Evolutionary conservation across 2,329 filamentous ascomycete species (phyloP), one percentile per base, ranked within the genome.

Genomic region (Colletotrichum sp.): DNA sequence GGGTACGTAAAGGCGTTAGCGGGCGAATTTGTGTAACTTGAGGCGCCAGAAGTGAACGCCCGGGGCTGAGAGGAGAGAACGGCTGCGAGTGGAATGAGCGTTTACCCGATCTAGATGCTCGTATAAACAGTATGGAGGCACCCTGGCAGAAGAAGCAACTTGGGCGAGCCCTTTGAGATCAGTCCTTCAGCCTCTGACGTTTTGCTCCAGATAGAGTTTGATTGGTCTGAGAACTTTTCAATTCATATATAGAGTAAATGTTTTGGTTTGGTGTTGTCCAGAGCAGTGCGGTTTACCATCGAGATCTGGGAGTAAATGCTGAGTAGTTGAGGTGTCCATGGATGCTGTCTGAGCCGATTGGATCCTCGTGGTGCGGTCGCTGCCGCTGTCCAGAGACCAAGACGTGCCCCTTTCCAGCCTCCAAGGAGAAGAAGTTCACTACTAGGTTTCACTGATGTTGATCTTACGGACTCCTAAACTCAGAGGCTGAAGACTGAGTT

Each of bases 341-440:
- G 36, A 39, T 39, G 1, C n/a, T 25, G 44, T 25, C n/a, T 52
- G n/a, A 3, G 44, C n/a, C n/a, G 44, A 8, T 13, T 22, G n/a
- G 44, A 19, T 22, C 1, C 44, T 52, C 44, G 39, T 12, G 8
- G 39, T 6, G 39, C n/a, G 44, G n/a, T 52, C 3, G 39, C n/a
- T 52, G n/a, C 44, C 3, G 44, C 44, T 22, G 12, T 8, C 44
- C 11, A 52, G 4, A 52, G 44, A 22, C 6, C 2, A 52, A 13
- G 6, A 22, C 7, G 6, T 22, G 9, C 39, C 44, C 6, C 6
- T 1, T 52, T 22, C n/a, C n/a, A 13, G 34, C 12, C 32, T 34
- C 32, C 32, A 0, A 34, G 9, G 39, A 44, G 9, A 1, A n/a
- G 19, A 6, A n/a, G 39, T n/a, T 6, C 0, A 5, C 5, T 6